phyloP scores from a whole-genome alignment of 352 stramenopile species.

The Plasmopara halstedii region DNA sequence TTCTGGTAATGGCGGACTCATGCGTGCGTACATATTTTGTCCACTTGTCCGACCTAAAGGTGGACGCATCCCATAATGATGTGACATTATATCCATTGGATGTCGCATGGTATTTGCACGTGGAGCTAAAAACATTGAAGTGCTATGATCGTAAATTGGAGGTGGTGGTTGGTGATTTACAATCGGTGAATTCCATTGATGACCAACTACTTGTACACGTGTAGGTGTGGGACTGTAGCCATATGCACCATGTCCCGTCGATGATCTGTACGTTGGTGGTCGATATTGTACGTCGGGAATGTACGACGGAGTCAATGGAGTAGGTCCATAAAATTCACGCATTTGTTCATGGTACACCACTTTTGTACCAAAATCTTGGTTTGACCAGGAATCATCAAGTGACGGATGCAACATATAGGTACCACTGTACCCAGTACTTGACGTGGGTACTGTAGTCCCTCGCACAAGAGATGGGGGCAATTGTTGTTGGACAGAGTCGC shows the following conservation, averaged over 20 bases:
- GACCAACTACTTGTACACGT: constrained; percentile 21
- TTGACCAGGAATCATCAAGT: constrained; percentile 46
- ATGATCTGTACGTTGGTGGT: constrained; percentile 23
- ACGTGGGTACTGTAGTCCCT: constrained; percentile 2
- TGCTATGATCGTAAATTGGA: constrained; percentile 23
- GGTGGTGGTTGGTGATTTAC: constrained; percentile 17
- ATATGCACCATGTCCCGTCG: constrained; percentile 19
- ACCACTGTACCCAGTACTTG: constrained; percentile 23
- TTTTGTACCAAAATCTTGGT: constrained; percentile 30
- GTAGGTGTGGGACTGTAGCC: constrained; percentile 19
- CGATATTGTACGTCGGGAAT: constrained; percentile 11
- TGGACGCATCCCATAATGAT: constrained; percentile 16
- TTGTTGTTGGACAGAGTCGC: neutral
- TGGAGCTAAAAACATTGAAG: constrained; percentile 3
- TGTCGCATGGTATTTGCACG: constrained; percentile 31
- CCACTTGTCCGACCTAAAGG: constrained; percentile 17
- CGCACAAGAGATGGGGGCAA: neutral
- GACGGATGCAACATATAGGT: constrained; percentile 16
- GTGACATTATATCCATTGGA: neutral
- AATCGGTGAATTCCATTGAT: constrained; percentile 37
- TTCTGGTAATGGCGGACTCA: constrained; percentile 49
- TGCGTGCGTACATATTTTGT: constrained; percentile 42
- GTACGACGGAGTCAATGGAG: constrained; percentile 20
- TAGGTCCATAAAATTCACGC: constrained; percentile 41
- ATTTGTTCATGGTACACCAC: constrained; percentile 35